phyloP scores from a whole-genome alignment of 1,284 basidiomycete genomes.

The Porodaedalea pini region DNA sequence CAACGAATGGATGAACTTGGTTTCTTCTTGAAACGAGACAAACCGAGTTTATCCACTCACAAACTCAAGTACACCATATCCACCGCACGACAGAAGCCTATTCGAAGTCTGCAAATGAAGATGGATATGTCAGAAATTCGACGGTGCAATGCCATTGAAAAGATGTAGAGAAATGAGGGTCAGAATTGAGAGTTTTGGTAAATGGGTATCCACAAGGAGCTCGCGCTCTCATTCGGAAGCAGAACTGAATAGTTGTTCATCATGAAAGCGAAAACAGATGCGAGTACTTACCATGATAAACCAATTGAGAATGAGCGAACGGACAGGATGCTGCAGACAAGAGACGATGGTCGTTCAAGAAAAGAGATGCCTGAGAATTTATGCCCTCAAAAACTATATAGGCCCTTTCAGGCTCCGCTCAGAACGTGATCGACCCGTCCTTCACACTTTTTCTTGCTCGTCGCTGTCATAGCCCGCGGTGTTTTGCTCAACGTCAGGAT shows the following conservation, averaged over 20 bases:
- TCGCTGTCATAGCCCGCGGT: no score
- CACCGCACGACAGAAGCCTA: background rate
- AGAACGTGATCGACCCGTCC: background rate
- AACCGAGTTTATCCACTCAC: background rate
- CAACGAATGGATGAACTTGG: constrained; percentile 84
- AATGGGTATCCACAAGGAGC: constrained; percentile 63
- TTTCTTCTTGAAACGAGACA: constrained; percentile 46
- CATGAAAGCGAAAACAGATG: constrained; percentile 31
- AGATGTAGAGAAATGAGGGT: constrained; percentile 29
- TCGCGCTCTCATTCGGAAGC: constrained; percentile 73
- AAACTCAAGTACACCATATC: background rate
- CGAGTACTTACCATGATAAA: background rate
- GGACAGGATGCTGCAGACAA: background rate
- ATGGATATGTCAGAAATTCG: background rate
- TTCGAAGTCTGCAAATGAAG: background rate
- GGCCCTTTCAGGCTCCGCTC: constrained; percentile 9
- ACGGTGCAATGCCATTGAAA: no score
- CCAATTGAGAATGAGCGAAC: background rate
- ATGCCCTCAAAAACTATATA: constrained; percentile 16
- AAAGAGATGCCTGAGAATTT: background rate
- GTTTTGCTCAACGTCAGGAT: background rate
- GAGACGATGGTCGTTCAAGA: background rate
- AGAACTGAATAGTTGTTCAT: constrained; percentile 71
- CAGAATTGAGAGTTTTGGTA: constrained; percentile 58
- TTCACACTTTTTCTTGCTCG: no score